Conservation (phyloP, 2,329 filamentous ascomycete species). For the Davidsoniella australis region DNA sequence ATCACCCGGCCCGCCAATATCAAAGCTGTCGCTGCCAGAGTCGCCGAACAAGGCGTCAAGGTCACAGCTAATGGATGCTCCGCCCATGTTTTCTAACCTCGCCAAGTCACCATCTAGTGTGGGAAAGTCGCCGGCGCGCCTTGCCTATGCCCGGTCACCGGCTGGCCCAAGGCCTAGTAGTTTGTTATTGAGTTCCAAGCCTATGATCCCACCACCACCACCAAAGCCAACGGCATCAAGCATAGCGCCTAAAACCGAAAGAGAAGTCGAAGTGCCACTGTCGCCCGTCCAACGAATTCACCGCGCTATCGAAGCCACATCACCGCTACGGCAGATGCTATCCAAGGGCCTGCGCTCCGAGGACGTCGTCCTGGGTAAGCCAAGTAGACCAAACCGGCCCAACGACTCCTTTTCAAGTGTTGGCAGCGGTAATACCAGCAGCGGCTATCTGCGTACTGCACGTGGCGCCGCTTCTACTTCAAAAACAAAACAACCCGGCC, state of each 20-base stretch:
- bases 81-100: conserved; percentile 9
- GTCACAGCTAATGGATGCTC: not conserved
- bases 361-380: conserved; percentile 6
- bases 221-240: not conserved
- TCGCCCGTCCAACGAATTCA: conserved; percentile 11
- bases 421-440: not conserved
- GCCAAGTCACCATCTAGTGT: conserved; percentile 10
- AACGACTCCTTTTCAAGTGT: conserved; percentile 6
- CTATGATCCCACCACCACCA: conserved; percentile 9
- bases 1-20: not conserved
- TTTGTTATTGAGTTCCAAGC: conserved; percentile 1
- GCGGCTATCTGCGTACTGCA: conserved; percentile 9
- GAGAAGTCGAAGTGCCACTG: conserved; percentile 8
- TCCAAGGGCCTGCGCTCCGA: conserved; percentile 8
- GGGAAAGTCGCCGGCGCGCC: conserved; percentile 10
- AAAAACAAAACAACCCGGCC: not conserved
- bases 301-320: conserved; percentile 9
- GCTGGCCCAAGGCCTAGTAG: conserved; percentile 1
- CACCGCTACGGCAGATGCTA: conserved; percentile 8
- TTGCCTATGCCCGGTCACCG: conserved; percentile 11
- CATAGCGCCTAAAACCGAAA: not conserved
- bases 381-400: not conserved
- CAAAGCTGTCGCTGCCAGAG: not conserved
- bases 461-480: not conserved
- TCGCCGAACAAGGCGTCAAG: not conserved